phyloP scores from a whole-genome alignment of 2,329 filamentous ascomycete species.

The Sclerotinia borealis region DNA sequence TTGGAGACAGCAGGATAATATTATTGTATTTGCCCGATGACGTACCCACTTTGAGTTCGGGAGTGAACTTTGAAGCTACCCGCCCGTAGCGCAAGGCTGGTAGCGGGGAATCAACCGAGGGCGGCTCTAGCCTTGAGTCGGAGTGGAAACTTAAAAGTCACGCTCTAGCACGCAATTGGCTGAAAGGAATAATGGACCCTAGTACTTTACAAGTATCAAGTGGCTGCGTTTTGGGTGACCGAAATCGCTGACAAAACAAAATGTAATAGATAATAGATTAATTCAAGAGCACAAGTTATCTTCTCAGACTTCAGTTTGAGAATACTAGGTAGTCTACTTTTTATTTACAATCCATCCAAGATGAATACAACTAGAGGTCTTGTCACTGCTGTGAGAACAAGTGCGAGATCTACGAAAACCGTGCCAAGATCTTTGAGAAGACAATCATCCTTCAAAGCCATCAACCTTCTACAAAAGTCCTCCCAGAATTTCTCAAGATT shows the following conservation, averaged over 20 bases:
- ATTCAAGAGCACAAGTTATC: background rate
- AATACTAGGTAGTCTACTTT: background rate
- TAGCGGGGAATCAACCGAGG: background rate
- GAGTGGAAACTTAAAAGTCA: conserved; percentile 12
- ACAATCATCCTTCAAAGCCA: conserved; percentile 15
- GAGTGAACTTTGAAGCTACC: no score
- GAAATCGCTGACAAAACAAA: conserved; percentile 16
- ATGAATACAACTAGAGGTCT: conserved; percentile 27
- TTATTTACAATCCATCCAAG: background rate
- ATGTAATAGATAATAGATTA: background rate
- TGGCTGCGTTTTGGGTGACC: background rate
- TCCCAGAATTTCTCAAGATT: conserved; percentile 14
- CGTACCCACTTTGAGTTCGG: background rate
- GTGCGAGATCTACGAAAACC: conserved; percentile 14
- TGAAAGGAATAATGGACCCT: background rate
- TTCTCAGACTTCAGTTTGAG: background rate
- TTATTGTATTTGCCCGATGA: background rate
- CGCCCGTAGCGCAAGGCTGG: background rate
- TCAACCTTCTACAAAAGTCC: conserved; percentile 6
- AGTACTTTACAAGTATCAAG: no score
- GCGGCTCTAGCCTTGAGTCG: background rate
- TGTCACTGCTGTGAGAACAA: conserved; percentile 20
- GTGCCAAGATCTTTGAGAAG: conserved; percentile 16
- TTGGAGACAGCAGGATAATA: background rate
- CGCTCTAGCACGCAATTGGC: conserved; percentile 18